Evolutionary conservation across 2,329 filamentous ascomycete species (phyloP).

Genomic region (Sporothrix brasiliensis): DNA sequence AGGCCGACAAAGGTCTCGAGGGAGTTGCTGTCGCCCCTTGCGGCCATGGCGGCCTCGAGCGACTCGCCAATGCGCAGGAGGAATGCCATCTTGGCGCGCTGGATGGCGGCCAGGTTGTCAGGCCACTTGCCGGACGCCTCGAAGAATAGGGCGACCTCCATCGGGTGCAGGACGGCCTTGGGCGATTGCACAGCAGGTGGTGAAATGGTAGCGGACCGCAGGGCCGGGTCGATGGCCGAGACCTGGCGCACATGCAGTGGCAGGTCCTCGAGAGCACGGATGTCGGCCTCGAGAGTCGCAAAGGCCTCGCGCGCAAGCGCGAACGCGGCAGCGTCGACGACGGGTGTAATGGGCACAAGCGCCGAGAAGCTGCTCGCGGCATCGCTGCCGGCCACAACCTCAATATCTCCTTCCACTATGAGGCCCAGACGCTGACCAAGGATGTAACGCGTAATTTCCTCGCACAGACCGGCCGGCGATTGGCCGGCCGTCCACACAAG

Average conservation of each 20-base stretch:
- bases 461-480: slow-evolving; percentile 66
- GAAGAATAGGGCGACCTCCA: slow-evolving; percentile 84
- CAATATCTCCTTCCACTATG: slow-evolving; percentile 54
- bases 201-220: slow-evolving; percentile 72
- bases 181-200: slow-evolving; percentile 53
- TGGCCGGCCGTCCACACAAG: slow-evolving; percentile 74
- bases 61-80: slow-evolving; percentile 74
- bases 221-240: slow-evolving; percentile 68
- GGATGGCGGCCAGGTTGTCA: slow-evolving; percentile 85
- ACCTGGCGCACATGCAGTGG: slow-evolving; percentile 86
- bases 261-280: slow-evolving; percentile 77
- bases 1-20: slow-evolving; percentile 74
- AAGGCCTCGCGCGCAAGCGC: slow-evolving; percentile 71
- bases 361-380: slow-evolving; percentile 50
- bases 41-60: slow-evolving; percentile 60
- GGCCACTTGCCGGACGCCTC: slow-evolving; percentile 94
- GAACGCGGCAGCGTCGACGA: slow-evolving; percentile 62
- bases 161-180: slow-evolving; percentile 55
- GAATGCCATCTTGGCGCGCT: slow-evolving; percentile 92
- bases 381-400: slow-evolving; percentile 47
- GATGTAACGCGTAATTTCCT: slow-evolving; percentile 77
- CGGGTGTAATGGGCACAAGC: slow-evolving; percentile 51
- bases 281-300: slow-evolving; percentile 70
- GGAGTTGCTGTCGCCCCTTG: slow-evolving; percentile 44
- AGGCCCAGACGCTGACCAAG: slow-evolving; percentile 70